Base-by-base conservation (phyloP, 139 green algal genomes). In the Micractinium sp. region DNA sequence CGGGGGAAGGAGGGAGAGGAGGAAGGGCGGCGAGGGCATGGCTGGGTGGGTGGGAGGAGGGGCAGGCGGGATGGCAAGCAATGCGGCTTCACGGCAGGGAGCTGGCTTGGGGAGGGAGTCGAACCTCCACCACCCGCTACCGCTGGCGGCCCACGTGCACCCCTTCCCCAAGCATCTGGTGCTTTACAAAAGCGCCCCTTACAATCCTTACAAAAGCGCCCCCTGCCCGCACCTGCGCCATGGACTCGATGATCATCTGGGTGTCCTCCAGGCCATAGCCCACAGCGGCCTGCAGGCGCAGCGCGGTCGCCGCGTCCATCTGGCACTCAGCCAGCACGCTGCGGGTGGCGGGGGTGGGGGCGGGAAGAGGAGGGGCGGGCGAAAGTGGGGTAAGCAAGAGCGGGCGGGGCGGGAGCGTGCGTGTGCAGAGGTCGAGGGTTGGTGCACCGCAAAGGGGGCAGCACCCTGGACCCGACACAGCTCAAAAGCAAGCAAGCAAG, bases 161-260 rank as follows among this genome's bases (percentile, higher is more conserved):
- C 22, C 27, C 20, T 16, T 20, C 33, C 74, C 74, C 74, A 80
- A 38, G 47, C 47, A 56, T n/a, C n/a, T n/a, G n/a, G n/a, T n/a
- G n/a, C n/a, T n/a, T n/a, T n/a, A n/a, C n/a, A n/a, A n/a, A n/a
- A n/a, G n/a, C n/a, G n/a, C n/a, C 60, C 15, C 15, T 16, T 66
- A 16, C 16, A 16, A 66, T 23, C 60, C 60, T 66, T 66, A 14
- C 60, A 66, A 23, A 66, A 66, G 60, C 60, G 60, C 60, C 15
- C 60, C 60, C 60, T 66, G 60, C 60, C 14, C 90, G 89, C 60
- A 94, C 92, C 63, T 92, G 90, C 13, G 98, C 98, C 98, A 99
- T 99, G 56, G 87, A 91, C 95, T 99, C 97, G 22, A 99, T 97
- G 67, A 99, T 94, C 96, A 99, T 98, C 90, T 96, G 92, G 27